Evolutionary conservation across 495 filamentous ascomycete genomes (phyloP).

Genomic region (Amorphotheca resinae): DNA sequence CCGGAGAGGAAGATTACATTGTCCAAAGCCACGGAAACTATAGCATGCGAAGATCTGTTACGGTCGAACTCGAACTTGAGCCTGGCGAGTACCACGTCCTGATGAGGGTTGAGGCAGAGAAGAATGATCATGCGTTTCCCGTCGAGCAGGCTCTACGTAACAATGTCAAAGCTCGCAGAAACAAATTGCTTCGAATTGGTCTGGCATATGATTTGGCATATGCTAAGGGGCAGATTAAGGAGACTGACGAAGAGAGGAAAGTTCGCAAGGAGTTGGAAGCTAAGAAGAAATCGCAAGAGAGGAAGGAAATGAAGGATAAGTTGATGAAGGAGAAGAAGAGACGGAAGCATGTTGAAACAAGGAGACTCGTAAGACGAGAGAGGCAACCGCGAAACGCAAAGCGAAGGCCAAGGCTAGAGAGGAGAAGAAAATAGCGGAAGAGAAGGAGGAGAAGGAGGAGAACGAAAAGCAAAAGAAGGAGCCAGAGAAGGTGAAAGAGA

Average conservation of each 20-base stretch:
- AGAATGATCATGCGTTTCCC: slow-evolving; percentile 33
- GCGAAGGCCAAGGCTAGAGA: slow-evolving; percentile 9
- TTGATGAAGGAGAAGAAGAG: slow-evolving; percentile 32
- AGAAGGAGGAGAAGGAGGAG: slow-evolving; percentile 25
- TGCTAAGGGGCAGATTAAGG: slow-evolving; percentile 50
- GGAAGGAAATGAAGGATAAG: slow-evolving; percentile 38
- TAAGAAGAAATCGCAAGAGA: slow-evolving; percentile 36
- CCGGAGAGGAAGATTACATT: slow-evolving; percentile 70
- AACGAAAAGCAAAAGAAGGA: slow-evolving; percentile 22
- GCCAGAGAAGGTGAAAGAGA: neutral
- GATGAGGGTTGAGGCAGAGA: slow-evolving; percentile 64
- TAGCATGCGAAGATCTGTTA: slow-evolving; percentile 62
- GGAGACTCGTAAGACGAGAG: slow-evolving; percentile 21
- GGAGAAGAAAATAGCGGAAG: slow-evolving; percentile 4
- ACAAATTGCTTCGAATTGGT: slow-evolving; percentile 73
- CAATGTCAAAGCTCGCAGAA: slow-evolving; percentile 49
- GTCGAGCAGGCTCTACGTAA: slow-evolving; percentile 59
- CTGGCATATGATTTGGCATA: slow-evolving; percentile 77
- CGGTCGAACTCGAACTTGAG: slow-evolving; percentile 69
- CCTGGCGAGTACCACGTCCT: slow-evolving; percentile 70
- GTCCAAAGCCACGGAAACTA: slow-evolving; percentile 52
- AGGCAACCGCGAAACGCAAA: slow-evolving; percentile 13
- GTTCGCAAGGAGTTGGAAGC: slow-evolving; percentile 29
- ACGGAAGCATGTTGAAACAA: slow-evolving; percentile 21
- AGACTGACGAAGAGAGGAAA: slow-evolving; percentile 19